A percentile compares a stretch with the other conserved stretches of the same genome.
These are phyloP conservation scores for Spatholobus suberectus DNA, from an alignment of 306 rosid genomes.

Conservation along the genomic window DNA sequence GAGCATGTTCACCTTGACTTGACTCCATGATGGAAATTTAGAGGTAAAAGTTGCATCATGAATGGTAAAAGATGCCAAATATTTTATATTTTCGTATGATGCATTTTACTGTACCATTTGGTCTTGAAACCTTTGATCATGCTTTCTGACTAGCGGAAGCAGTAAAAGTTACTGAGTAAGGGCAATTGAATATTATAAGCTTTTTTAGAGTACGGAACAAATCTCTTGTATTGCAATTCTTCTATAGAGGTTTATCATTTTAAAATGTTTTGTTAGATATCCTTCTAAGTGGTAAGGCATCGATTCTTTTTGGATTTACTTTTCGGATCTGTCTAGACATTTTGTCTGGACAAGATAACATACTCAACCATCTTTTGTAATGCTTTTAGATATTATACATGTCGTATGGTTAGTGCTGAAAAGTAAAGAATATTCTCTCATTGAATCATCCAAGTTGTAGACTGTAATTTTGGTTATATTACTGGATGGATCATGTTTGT, in stretches of 20 bases:
- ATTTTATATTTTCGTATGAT: background rate
- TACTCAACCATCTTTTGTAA: constrained; percentile 15
- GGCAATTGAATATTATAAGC: constrained; percentile 10
- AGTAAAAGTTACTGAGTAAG: background rate
- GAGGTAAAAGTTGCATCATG: constrained; percentile 61
- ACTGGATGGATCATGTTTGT: background rate
- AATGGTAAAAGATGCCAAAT: constrained; percentile 6
- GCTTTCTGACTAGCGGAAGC: too few relatives aligned
- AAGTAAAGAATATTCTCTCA: constrained; percentile 39
- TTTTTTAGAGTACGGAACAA: background rate
- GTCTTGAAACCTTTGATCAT: background rate
- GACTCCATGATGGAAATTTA: constrained; percentile 45
- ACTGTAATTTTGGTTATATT: constrained; percentile 16
- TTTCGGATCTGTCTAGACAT: constrained; percentile 19
- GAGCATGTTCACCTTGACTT: constrained; percentile 39
- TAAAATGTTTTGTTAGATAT: background rate
- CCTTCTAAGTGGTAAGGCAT: constrained; percentile 33
- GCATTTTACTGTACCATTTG: constrained; percentile 1
- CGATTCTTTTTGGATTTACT: constrained; percentile 17
- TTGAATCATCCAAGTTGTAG: constrained; percentile 22
- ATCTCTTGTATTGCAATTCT: background rate
- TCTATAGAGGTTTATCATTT: background rate
- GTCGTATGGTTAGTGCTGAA: background rate
- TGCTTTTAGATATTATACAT: constrained; percentile 10
- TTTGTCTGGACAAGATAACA: constrained; percentile 30